Evolutionary conservation across 164 flowering plant genomes (phyloP), one percentile per base, ranked within the genome.

Genomic region (Vitis rupestris): DNA sequence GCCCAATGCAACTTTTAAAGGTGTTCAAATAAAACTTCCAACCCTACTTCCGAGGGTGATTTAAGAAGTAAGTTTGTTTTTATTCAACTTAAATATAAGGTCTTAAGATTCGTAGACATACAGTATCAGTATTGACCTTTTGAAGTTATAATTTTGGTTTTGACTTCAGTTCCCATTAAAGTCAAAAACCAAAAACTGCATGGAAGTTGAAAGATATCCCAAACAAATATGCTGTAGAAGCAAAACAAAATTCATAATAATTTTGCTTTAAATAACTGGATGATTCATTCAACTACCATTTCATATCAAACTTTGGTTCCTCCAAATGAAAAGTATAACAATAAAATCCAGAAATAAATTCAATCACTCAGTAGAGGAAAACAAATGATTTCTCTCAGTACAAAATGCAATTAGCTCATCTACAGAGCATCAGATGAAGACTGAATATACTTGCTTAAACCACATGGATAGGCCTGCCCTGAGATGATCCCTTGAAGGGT

Each of bases 321-420:
- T 37, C 0, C 7, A 37, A 37, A 37, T 37, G 44, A 3, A 37
- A 57, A 56, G 13, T 29, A 53, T 13, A 5, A 0, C 56, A 13
- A 53, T 3, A 13, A 53, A 53, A 53, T 53, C 17, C 56, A 53
- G n/a, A 53, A 53, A 13, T 16, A 53, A 53, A 37, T 53, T 53
- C 56, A 53, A 10, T 53, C 56, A 53, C 6, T 53, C 56, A 53
- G 8, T 13, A 53, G n/a, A 10, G 56, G n/a, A 53, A 13, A 53
- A 53, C n/a, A 53, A 53, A 13, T 5, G 7, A 13, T 14, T 53
- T 10, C n/a, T 52, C n/a, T 52, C 37, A 29, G 30, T 63, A 70
- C 66, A 57, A 57, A 27, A 62, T 55, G 23, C 49, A 73, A 63
- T 65, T 16, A 48, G 52, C 71, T 67, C 63, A 15, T 23, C 51